These are phyloP conservation scores for Gillenia trifoliata DNA, from an alignment of 306 rosid genomes.

Conservation along the genomic window DNA sequence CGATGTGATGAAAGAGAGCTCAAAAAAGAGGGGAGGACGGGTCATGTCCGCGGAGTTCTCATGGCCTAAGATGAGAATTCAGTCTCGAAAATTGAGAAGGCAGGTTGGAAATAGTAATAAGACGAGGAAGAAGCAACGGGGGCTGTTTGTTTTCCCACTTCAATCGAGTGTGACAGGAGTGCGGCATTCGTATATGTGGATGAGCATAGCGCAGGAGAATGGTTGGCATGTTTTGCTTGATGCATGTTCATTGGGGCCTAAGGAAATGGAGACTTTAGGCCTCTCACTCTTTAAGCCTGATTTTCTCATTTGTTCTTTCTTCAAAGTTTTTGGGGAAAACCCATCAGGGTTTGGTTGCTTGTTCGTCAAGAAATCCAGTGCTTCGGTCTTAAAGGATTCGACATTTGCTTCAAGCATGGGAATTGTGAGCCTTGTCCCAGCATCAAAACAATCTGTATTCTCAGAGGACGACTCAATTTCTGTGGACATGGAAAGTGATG, in stretches of 20 bases:
- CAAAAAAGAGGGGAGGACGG: constrained; percentile 55
- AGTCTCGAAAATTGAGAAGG: constrained; percentile 43
- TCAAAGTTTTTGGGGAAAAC: constrained; percentile 63
- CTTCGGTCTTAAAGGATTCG: constrained; percentile 39
- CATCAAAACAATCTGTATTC: constrained; percentile 19
- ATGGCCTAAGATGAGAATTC: constrained; percentile 52
- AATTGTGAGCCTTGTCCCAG: constrained; percentile 53
- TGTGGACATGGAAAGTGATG: constrained; percentile 7
- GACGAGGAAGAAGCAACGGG: constrained; percentile 32
- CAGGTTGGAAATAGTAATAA: constrained; percentile 25
- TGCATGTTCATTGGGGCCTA: constrained; percentile 65
- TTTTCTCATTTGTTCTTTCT: constrained; percentile 68
- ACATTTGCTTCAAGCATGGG: constrained; percentile 42
- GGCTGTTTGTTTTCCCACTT: constrained; percentile 77
- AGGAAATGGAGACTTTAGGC: constrained; percentile 74
- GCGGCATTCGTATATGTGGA: constrained; percentile 73
- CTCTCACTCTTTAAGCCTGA: constrained; percentile 80
- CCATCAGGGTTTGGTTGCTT: constrained; percentile 87
- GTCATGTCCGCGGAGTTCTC: constrained; percentile 53
- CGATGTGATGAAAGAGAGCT: constrained; percentile 53
- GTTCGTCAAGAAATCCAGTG: constrained; percentile 66
- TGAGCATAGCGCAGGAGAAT: constrained; percentile 72
- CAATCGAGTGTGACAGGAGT: constrained; percentile 73
- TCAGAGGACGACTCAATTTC: constrained; percentile 2
- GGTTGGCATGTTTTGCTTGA: constrained; percentile 85